Base-by-base conservation (phyloP, 1,139 yeast species). In the Wickerhamiella pararugosa region DNA sequence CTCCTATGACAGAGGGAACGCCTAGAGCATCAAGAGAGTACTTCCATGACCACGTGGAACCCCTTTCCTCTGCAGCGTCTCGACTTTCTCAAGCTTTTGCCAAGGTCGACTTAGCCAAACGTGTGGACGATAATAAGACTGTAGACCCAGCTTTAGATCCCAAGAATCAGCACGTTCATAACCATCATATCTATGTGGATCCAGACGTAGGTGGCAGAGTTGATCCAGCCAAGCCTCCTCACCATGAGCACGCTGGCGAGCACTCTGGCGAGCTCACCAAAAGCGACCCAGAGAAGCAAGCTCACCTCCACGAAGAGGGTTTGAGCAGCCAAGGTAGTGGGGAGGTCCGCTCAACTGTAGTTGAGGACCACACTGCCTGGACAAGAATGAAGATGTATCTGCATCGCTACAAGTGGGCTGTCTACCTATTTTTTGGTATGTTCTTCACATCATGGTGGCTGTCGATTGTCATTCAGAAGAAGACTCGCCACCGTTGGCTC, bases 381-480 rank as follows among this genome's bases (percentile, higher is more conserved):
- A 43, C 37, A 27, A 37, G n/a, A 38, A 38, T 43, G n/a, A 45
- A 37, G 31, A 32, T 40, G n/a, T 26, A 36, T 10, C 15, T 38
- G 32, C 42, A 39, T 26, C 42, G 44, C 7, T 32, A 54, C 48
- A 50, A 53, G 37, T 53, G 59, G 56, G 49, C 49, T 7, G 25
- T 53, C 28, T 60, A 54, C 40, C 32, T 60, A 7, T 51, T 61
- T 36, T 43, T 59, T 43, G 63, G 59, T 5, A 40, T 51, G 25
- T 71, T 76, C 50, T 75, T 75, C 64, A 75, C 81, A 5, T 68
- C 76, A 4, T 76, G 81, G 81, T 76, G 80, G 80, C 55, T 75
- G 32, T 69, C 79, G 9, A 72, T 76, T 43, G 45, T 76, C 28
- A 70, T 67, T 44, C 81, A 75, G 55, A 56, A 67, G 5, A 65